Percentiles rank a stretch among this genome's conserved stretches.
Evolutionary conservation across 345 rosid genomes (phyloP).

Genomic region (Eucalyptus pumila): DNA sequence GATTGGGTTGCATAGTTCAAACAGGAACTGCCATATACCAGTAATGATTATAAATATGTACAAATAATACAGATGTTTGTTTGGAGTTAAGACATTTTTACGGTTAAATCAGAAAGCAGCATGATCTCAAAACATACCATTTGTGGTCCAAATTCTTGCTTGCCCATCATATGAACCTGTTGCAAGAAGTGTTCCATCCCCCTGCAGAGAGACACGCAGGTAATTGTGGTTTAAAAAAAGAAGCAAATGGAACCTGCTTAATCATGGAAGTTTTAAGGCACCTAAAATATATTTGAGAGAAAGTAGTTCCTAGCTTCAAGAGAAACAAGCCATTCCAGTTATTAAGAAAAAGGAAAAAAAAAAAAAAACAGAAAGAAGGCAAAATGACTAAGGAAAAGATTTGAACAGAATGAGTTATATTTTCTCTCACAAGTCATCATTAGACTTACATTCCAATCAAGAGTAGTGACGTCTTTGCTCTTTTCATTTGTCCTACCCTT

Average conservation of each 20-base stretch:
- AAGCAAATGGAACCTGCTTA: background rate
- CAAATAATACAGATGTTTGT: background rate
- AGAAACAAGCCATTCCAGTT: background rate
- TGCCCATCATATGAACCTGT: conserved; percentile 98
- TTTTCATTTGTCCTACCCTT: conserved; percentile 94
- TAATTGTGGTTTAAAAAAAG: background rate
- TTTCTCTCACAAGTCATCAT: background rate
- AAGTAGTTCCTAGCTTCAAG: background rate
- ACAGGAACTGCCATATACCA: background rate
- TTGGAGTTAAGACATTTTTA: background rate
- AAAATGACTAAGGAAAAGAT: background rate
- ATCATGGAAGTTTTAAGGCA: background rate
- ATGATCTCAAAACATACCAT: conserved; percentile 24
- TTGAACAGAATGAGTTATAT: background rate
- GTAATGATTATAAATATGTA: background rate
- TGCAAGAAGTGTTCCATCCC: conserved; percentile 88
- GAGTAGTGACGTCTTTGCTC: conserved; percentile 97
- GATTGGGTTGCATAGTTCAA: background rate
- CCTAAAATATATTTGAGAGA: background rate
- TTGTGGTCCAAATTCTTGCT: conserved; percentile 83
- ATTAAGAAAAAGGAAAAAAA: background rate
- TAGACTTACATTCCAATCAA: conserved; percentile 96
- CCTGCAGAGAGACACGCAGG: conserved; percentile 23
- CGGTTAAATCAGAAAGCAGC: background rate
- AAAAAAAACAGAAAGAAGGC: background rate